phyloP scores from a whole-genome alignment of 2,329 filamentous ascomycete genomes.

The Penicillium verrucosum region DNA sequence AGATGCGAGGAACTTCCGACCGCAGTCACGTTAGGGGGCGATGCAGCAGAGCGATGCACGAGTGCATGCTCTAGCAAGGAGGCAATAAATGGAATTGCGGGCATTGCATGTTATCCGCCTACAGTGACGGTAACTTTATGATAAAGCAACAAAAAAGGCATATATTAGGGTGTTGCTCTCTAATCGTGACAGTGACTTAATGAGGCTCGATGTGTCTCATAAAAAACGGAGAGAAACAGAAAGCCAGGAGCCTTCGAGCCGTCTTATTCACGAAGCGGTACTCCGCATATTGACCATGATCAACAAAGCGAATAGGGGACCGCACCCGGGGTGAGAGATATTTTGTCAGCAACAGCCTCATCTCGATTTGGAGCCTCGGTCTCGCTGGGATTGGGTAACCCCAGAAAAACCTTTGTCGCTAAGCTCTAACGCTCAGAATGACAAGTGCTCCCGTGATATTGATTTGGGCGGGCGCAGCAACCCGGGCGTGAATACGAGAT shows the following conservation, averaged over 20 bases:
- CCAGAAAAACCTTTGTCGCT: neutral
- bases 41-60: constrained; percentile 14
- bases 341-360: constrained; percentile 23
- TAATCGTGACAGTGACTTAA: neutral
- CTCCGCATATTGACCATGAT: neutral
- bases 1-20: constrained; percentile 10
- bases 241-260: neutral
- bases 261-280: neutral
- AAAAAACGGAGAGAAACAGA: neutral
- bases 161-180: constrained; percentile 1
- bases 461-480: constrained; percentile 5
- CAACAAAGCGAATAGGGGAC: constrained; percentile 1
- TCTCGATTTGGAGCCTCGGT: constrained; percentile 2
- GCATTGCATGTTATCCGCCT: constrained; percentile 19
- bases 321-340: neutral
- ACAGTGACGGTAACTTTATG: neutral
- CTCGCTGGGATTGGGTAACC: constrained; percentile 3
- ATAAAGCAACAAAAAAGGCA: constrained; percentile 5
- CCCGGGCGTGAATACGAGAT: constrained; percentile 19
- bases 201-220: neutral
- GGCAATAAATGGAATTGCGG: constrained; percentile 14
- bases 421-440: neutral
- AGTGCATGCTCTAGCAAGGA: constrained; percentile 9
- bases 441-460: constrained; percentile 11
- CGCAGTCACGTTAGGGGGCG: constrained; percentile 23